Percentiles rank a stretch among this genome's conserved stretches.
phyloP scores from a whole-genome alignment of 495 filamentous ascomycete genomes.

The Thermochaetoides thermophila region DNA sequence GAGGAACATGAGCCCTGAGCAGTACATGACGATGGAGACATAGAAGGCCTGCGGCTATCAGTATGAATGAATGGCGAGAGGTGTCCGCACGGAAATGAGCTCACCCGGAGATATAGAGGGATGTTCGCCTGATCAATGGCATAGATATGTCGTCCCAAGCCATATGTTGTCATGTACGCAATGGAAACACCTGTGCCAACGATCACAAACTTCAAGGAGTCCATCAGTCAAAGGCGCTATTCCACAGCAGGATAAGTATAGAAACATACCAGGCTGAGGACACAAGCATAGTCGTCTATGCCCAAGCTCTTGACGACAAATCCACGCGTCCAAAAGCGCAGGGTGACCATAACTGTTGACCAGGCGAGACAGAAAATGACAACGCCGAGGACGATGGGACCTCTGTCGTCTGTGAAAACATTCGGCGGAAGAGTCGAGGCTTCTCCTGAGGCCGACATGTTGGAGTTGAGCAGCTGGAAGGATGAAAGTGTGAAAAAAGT shows the following conservation, averaged over 20 bases:
- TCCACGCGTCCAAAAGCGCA: constrained; percentile 13
- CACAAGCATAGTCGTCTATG: constrained; percentile 13
- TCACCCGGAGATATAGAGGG: constrained; percentile 12
- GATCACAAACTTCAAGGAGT: constrained; percentile 5
- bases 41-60: constrained; percentile 15
- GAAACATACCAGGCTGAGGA: constrained; percentile 9
- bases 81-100: not conserved
- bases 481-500: no score
- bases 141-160: constrained; percentile 13
- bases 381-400: constrained; percentile 8
- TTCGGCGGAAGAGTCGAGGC: constrained; percentile 9
- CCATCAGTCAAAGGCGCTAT: no score
- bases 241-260: no score
- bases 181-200: constrained; percentile 11
- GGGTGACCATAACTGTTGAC: constrained; percentile 10
- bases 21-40: constrained; percentile 23
- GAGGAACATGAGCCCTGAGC: constrained; percentile 11
- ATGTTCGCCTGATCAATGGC: constrained; percentile 8
- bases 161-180: constrained; percentile 13
- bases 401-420: constrained; percentile 9
- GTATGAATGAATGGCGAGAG: no score
- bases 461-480: no score
- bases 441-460: not conserved
- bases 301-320: constrained; percentile 13
- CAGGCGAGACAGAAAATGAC: constrained; percentile 8